Percentiles rank a stretch among this genome's conserved stretches.
Conservation (phyloP, 1,139 yeast species). For the Sugiyamaella xylanicola region DNA sequence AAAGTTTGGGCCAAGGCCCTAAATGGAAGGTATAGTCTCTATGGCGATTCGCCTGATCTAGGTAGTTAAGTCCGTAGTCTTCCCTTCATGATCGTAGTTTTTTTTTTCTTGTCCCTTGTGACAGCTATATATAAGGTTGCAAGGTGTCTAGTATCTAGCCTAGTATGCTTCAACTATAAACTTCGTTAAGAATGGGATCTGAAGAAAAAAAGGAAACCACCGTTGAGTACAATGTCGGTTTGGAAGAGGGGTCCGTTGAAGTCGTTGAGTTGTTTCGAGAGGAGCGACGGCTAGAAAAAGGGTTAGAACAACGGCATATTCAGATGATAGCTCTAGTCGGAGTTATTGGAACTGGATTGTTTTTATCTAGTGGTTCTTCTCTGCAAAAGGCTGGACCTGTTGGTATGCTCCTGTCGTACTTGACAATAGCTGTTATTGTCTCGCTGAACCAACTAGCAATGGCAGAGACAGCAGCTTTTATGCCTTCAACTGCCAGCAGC, state of each 20-base stretch:
- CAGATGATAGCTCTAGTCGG: conserved; percentile 85
- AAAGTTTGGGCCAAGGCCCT: too few relatives aligned
- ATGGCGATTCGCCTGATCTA: background rate
- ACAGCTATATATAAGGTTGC: too few relatives aligned
- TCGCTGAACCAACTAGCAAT: conserved; percentile 77
- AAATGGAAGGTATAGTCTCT: background rate
- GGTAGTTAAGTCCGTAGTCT: background rate
- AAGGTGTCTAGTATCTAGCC: too few relatives aligned
- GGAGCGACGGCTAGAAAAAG: conserved; percentile 39
- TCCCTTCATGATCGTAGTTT: too few relatives aligned
- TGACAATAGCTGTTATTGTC: conserved; percentile 69
- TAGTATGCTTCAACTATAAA: too few relatives aligned
- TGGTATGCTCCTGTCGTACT: conserved; percentile 67
- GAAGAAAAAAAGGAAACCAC: conserved; percentile 1
- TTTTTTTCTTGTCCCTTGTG: too few relatives aligned
- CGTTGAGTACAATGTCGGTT: conserved; percentile 3
- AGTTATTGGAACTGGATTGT: conserved; percentile 77
- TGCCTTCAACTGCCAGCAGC: conserved; percentile 80
- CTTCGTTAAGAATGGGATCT: background rate
- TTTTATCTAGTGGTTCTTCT: conserved; percentile 77
- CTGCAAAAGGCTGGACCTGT: conserved; percentile 78
- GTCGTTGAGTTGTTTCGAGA: conserved; percentile 5
- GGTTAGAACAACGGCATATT: conserved; percentile 52
- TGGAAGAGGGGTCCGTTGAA: conserved; percentile 6
- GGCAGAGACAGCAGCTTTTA: conserved; percentile 82